Evolutionary conservation across 192 early-diverging fungal genomes (phyloP).

Genomic region (Ambispora gerdemannii): DNA sequence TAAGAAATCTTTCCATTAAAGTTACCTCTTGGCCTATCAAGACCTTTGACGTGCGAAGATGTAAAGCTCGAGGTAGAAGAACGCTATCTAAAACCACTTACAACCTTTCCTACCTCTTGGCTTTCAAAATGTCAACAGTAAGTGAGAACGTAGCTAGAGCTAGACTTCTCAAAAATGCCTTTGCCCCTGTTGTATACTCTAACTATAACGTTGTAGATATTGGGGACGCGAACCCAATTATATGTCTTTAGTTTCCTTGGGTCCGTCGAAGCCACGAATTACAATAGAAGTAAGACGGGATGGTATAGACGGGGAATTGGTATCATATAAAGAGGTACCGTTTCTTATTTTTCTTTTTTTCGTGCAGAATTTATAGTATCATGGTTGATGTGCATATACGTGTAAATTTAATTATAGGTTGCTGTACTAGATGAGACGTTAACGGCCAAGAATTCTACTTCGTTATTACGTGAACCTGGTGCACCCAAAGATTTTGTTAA

Average conservation of each 20-base stretch:
- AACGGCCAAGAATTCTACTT: constrained; percentile 65
- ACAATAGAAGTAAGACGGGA: constrained; percentile 50
- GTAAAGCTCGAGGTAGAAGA: constrained; percentile 51
- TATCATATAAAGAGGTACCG: constrained; percentile 46
- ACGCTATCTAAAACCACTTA: constrained; percentile 51
- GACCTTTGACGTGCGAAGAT: constrained; percentile 37
- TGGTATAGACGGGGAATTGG: constrained; percentile 50
- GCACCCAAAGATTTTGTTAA: constrained; percentile 63
- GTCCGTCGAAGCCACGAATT: constrained; percentile 47
- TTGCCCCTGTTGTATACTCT: neutral
- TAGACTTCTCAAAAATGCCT: neutral
- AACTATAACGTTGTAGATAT: constrained; percentile 18
- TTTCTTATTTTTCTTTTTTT: constrained; percentile 27
- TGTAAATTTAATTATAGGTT: constrained; percentile 8
- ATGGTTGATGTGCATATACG: constrained; percentile 17
- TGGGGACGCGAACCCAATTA: constrained; percentile 45
- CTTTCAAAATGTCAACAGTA: constrained; percentile 55
- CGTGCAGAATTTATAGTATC: constrained; percentile 29
- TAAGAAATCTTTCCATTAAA: too few species aligned
- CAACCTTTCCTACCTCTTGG: constrained; percentile 53
- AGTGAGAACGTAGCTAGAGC: constrained; percentile 29
- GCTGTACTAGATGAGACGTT: constrained; percentile 27
- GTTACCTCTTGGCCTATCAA: constrained; percentile 5
- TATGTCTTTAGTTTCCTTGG: constrained; percentile 40
- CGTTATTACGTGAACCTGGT: constrained; percentile 61